These are phyloP conservation scores for Cercophora newfieldiana DNA, from an alignment of 495 filamentous ascomycete species.

Conservation along the genomic window DNA sequence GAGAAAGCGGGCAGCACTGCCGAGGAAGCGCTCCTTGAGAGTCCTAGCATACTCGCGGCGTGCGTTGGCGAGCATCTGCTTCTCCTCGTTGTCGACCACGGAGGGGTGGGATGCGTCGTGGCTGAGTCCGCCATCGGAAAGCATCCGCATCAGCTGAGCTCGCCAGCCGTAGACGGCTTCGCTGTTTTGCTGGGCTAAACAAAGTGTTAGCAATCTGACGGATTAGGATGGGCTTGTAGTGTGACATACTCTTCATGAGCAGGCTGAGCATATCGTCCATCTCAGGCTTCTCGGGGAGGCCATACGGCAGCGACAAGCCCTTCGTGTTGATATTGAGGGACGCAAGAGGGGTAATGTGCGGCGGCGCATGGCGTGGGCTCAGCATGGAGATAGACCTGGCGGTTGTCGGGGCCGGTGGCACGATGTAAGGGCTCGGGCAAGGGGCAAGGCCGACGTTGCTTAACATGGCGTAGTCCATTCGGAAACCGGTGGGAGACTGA, in stretches of 20 bases:
- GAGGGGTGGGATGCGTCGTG: not conserved
- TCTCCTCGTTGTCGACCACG: not conserved
- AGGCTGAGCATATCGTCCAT: slow-evolving; percentile 22
- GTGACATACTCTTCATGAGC: slow-evolving; percentile 14
- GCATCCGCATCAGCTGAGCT: slow-evolving; percentile 19
- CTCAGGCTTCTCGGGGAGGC: slow-evolving; percentile 12
- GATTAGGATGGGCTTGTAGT: not conserved
- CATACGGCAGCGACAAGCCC: not conserved
- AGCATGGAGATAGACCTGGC: slow-evolving; percentile 5
- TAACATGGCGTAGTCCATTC: not conserved
- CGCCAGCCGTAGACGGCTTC: slow-evolving; percentile 14
- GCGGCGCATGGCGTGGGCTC: slow-evolving; percentile 12
- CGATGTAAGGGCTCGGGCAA: not conserved
- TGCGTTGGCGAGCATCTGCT: slow-evolving; percentile 16
- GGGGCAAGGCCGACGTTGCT: slow-evolving; percentile 6
- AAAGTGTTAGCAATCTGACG: not conserved
- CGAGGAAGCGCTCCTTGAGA: slow-evolving; percentile 25
- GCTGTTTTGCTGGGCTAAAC: slow-evolving; percentile 15
- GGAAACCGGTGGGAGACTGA: not conserved
- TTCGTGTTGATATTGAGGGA: not conserved
- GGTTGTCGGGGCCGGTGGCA: slow-evolving; percentile 1
- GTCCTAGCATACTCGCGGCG: slow-evolving; percentile 19
- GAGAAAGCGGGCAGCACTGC: slow-evolving; percentile 18
- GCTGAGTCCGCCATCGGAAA: slow-evolving; percentile 19
- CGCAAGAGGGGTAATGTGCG: slow-evolving; percentile 9